Evolutionary conservation across 495 filamentous ascomycete genomes (phyloP).

Genomic region (Amorphotheca resinae): DNA sequence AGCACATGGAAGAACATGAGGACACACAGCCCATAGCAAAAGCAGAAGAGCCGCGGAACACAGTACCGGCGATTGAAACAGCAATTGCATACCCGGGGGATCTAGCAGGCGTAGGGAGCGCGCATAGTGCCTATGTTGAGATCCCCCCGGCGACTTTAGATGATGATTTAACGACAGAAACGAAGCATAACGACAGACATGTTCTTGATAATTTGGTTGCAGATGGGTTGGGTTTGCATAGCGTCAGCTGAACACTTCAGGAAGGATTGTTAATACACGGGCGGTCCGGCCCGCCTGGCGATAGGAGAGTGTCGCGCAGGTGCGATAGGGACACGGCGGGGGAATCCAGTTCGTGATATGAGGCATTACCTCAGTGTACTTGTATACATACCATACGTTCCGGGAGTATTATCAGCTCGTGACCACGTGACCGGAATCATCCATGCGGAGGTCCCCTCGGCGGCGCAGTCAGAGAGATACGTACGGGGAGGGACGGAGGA

Average conservation of each 20-base stretch:
- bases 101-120: constrained; percentile 15
- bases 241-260: too few relatives aligned
- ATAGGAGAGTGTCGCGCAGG: constrained; percentile 7
- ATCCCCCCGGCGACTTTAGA: constrained; percentile 6
- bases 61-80: constrained; percentile 13
- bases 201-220: constrained; percentile 6
- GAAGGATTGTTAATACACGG: background rate
- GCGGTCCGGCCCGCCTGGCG: constrained; percentile 2
- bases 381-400: too few relatives aligned
- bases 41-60: constrained; percentile 9
- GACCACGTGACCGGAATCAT: background rate
- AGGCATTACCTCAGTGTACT: too few relatives aligned
- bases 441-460: too few relatives aligned
- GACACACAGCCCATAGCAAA: constrained; percentile 12
- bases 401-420: too few relatives aligned
- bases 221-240: background rate
- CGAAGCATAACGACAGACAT: constrained; percentile 12
- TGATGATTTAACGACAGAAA: constrained; percentile 20
- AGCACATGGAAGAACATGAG: constrained; percentile 1
- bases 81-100: constrained; percentile 3
- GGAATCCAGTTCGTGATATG: too few relatives aligned
- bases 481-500: too few relatives aligned
- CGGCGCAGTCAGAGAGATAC: too few relatives aligned
- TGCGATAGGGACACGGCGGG: too few relatives aligned
- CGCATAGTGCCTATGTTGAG: constrained; percentile 6